Conservation (phyloP, 331 rosid species). For the Telfairia occidentalis region DNA sequence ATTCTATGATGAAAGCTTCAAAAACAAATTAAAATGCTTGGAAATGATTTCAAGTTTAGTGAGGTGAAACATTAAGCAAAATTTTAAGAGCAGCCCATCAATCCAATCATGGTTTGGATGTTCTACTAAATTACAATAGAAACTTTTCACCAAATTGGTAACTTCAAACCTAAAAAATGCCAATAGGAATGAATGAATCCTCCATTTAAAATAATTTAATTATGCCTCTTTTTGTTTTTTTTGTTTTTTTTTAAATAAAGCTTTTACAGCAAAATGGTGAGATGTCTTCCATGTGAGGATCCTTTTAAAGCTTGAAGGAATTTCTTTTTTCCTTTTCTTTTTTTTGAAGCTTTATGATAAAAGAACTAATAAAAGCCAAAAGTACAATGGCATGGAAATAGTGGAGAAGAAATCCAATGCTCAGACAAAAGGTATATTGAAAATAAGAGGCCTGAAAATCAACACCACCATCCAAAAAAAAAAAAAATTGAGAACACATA, state of each 20-base stretch:
- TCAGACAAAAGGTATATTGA: neutral
- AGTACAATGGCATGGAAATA: neutral
- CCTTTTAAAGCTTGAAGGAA: neutral
- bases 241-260: neutral
- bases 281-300: neutral
- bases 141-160: neutral
- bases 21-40: neutral
- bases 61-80: neutral
- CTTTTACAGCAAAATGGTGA: neutral
- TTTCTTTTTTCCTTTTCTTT: neutral
- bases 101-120: slow-evolving; percentile 7
- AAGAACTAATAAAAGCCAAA: neutral
- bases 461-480: neutral
- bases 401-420: neutral
- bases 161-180: neutral
- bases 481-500: too few relatives aligned
- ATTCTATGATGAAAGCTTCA: neutral
- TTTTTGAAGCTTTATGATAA: neutral
- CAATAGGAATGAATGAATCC: too few relatives aligned
- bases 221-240: neutral
- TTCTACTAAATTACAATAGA: neutral
- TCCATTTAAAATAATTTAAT: neutral
- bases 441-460: neutral
- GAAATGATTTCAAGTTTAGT: neutral
- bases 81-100: neutral